Evolutionary conservation across 208 protist species (phyloP).

Genomic region (Plasmodiophora brassicae): DNA sequence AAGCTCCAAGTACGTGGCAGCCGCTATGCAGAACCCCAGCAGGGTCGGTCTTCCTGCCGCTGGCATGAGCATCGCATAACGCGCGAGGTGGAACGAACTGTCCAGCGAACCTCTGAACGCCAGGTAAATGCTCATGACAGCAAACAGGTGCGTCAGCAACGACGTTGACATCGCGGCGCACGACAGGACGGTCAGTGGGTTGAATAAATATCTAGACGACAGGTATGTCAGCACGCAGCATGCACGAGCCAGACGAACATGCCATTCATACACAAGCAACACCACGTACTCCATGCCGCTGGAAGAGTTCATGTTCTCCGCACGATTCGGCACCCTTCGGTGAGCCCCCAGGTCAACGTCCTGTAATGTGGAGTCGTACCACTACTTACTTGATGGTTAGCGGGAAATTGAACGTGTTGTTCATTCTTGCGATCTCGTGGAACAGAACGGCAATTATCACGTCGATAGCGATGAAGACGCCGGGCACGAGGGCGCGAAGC

Average conservation of each 20-base stretch:
- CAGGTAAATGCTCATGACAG: not conserved
- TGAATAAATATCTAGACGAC: conserved; percentile 7
- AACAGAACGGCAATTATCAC: not conserved
- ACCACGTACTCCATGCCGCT: not conserved
- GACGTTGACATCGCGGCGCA: not conserved
- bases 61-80: not conserved
- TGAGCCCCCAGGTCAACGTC: not conserved
- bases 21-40: not conserved
- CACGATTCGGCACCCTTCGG: not conserved
- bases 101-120: not conserved
- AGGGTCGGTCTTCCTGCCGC: not conserved
- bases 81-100: not conserved
- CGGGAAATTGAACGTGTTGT: not conserved
- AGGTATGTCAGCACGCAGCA: not conserved
- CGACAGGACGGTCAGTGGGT: not conserved
- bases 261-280: not conserved
- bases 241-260: not conserved
- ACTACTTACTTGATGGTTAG: not conserved
- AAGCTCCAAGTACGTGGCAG: not conserved
- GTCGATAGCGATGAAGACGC: not conserved
- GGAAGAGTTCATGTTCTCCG: not conserved
- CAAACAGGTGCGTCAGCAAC: not conserved
- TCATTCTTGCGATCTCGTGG: not conserved
- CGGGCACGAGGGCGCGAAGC: not conserved
- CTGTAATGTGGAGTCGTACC: not conserved